Base-by-base conservation (phyloP, 2,329 filamentous ascomycete species). In the Lachnellula hyalina region DNA sequence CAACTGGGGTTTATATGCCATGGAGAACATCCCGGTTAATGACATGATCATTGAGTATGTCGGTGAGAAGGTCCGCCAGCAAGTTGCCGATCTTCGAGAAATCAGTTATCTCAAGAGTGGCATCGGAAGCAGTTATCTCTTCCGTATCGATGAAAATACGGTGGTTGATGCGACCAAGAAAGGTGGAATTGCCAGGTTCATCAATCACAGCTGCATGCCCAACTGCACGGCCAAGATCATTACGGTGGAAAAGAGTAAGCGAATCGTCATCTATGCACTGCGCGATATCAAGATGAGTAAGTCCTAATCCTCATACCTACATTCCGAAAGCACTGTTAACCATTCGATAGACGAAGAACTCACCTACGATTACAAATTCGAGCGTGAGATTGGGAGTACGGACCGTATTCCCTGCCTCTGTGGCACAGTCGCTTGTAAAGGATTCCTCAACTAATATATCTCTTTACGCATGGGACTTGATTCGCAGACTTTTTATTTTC, bases 1-100 rank as follows among this genome's bases (percentile, higher is more conserved):
- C 74, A 97, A 96, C 67, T 99, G 94, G 94, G 94, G 94, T 28
- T 76, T 99, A 28, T 99, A 99, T 69, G 92, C 94, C 3, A 93
- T 96, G 79, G 94, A 99, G 74, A 94, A 96, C 68, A 99, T 99
- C 61, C 83, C 88, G 57, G 91, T 93, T 70, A 95, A 96, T 71
- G 94, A 99, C 73, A 96, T 99, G 91, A 99, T 99, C 70, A 99
- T 99, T 68, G 94, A 99, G 74, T 99, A 99, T 70, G 94, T 99
- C 11, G 94, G 94, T 57, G 94, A 99, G 74, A 94, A 96, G 72
- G 91, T 99, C 38, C 85, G 94, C 54, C 94, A 99, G 73, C 90
- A 95, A 68, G 94, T 99, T 57, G 92, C 94, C n/a, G 94, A 99
- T 72, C 85, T 97, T 69, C 87, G 94, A 54, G 94, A 99, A 75